Percentiles rank a stretch among this genome's conserved stretches.
Conservation (phyloP, 129 eudicot species). For the Helianthus tuberosus region DNA sequence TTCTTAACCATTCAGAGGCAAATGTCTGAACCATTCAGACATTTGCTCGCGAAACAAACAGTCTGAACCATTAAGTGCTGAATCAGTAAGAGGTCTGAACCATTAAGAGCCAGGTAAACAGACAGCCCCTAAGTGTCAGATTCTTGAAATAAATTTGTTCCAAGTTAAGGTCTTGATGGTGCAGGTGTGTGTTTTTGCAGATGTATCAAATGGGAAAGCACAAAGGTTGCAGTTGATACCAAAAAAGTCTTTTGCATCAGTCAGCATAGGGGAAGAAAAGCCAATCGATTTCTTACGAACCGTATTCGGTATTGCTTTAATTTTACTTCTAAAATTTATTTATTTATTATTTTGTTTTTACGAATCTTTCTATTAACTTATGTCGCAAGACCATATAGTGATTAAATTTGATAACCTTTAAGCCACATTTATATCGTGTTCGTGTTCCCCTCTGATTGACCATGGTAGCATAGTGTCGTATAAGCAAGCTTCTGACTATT, state of each 20-base stretch:
- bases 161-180: background rate
- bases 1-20: too few relatives aligned
- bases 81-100: too few relatives aligned
- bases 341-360: background rate
- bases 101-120: too few relatives aligned
- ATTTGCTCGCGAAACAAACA: too few relatives aligned
- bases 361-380: background rate
- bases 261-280: conserved; percentile 70
- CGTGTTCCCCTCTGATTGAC: background rate
- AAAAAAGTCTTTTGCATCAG: conserved; percentile 77
- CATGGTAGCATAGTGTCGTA: background rate
- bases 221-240: conserved; percentile 49
- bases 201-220: conserved; percentile 53
- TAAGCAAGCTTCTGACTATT: background rate
- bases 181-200: conserved; percentile 69
- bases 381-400: background rate
- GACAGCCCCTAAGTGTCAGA: background rate
- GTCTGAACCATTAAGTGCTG: too few relatives aligned
- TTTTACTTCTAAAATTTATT: conserved; percentile 6
- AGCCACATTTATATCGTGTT: background rate
- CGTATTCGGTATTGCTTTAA: conserved; percentile 60
- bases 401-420: background rate
- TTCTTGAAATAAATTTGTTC: background rate
- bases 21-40: too few relatives aligned
- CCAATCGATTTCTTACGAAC: conserved; percentile 88